Conservation (phyloP, 2,329 filamentous ascomycete species). For the Cladosporium cucumerinum region DNA sequence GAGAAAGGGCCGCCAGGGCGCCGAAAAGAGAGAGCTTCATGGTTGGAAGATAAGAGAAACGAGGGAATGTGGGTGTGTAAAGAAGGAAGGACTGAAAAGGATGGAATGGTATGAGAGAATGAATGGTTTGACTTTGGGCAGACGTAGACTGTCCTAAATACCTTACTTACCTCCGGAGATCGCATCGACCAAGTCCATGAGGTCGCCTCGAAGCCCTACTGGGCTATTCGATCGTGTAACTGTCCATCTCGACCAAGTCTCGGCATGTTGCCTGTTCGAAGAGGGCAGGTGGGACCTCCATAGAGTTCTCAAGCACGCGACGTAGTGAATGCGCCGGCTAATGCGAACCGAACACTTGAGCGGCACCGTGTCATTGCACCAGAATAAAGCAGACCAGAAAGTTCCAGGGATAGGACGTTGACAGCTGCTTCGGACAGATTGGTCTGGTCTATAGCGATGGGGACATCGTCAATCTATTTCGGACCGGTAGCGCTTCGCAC, state of each 20-base stretch:
- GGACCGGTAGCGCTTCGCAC: slow-evolving; percentile 4
- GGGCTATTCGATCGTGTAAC: neutral
- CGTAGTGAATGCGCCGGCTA: neutral
- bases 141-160: slow-evolving; percentile 4
- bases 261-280: slow-evolving; percentile 1
- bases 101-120: neutral
- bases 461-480: neutral
- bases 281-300: neutral
- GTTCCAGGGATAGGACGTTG: neutral
- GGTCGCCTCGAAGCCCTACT: neutral
- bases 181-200: slow-evolving; percentile 2
- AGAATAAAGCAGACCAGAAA: neutral
- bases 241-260: slow-evolving; percentile 4
- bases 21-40: slow-evolving; percentile 9
- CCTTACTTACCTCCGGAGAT: neutral
- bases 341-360: neutral
- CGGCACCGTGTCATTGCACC: neutral
- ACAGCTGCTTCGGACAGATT: neutral
- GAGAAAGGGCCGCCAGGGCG: slow-evolving; percentile 29
- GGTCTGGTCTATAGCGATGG: neutral
- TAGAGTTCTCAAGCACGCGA: neutral
- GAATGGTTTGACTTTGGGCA: neutral
- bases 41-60: neutral
- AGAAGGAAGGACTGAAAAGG: neutral
- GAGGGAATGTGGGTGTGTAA: neutral